phyloP scores from a whole-genome alignment of 73 alveolate species.

The Breviolum minutum region DNA sequence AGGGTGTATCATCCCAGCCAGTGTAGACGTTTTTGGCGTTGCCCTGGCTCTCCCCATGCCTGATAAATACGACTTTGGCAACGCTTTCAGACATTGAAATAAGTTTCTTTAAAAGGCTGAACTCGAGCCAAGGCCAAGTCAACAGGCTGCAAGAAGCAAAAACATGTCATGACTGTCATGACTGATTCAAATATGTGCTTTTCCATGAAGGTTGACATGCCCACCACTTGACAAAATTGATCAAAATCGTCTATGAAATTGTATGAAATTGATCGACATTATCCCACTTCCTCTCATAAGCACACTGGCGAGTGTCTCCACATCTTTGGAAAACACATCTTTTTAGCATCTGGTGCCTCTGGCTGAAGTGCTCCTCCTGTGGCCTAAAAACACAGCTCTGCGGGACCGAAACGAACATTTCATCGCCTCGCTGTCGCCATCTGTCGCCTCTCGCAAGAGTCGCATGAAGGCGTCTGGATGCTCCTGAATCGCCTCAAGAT shows the following conservation, averaged over 20 bases:
- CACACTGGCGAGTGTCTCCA: not conserved
- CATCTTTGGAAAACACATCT: not conserved
- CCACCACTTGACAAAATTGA: not conserved
- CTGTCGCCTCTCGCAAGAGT: slow-evolving; percentile 39
- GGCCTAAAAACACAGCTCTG: not conserved
- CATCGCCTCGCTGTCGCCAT: not conserved
- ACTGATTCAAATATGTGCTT: not conserved
- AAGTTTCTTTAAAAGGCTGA: not conserved
- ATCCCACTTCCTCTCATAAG: no score
- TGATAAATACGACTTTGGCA: slow-evolving; percentile 30
- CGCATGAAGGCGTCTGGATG: slow-evolving; percentile 84
- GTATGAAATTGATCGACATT: no score
- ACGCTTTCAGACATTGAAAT: not conserved
- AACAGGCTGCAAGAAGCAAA: not conserved
- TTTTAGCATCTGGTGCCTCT: not conserved
- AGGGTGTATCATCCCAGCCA: slow-evolving; percentile 77
- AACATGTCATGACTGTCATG: not conserved
- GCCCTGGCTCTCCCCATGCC: slow-evolving; percentile 78
- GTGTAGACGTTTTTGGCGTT: slow-evolving; percentile 63
- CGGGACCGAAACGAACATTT: not conserved
- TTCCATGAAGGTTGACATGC: not conserved
- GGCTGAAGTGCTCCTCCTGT: slow-evolving; percentile 40
- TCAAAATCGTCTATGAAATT: no score
- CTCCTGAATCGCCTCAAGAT: slow-evolving; percentile 61
- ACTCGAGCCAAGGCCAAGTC: not conserved